Evolutionary conservation across 2,329 filamentous ascomycete genomes (phyloP).

Genomic region (Aspergillus sergii): DNA sequence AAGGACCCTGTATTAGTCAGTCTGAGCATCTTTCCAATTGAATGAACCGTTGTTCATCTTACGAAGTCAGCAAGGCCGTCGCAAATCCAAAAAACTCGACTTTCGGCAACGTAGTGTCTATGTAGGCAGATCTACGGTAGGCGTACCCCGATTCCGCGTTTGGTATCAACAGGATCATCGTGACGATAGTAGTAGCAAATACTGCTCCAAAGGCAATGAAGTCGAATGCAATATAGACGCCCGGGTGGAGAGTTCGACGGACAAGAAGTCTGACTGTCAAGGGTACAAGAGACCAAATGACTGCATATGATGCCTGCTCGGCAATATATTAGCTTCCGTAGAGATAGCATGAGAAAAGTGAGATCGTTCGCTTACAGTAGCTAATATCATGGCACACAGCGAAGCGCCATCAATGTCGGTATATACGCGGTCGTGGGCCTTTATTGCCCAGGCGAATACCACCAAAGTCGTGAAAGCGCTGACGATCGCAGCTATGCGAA

Average conservation of each 20-base stretch:
- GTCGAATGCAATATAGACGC: slow-evolving; percentile 5
- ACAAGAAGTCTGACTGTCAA: not conserved
- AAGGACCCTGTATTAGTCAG: not conserved
- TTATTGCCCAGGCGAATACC: not conserved
- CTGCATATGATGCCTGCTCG: not conserved
- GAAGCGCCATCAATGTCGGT: not conserved
- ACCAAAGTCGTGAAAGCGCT: not conserved
- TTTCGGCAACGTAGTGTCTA: not conserved
- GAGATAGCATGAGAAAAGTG: no score
- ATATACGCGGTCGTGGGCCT: not conserved
- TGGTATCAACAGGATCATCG: not conserved
- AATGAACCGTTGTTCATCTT: not conserved
- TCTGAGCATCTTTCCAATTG: not conserved
- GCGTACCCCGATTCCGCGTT: not conserved
- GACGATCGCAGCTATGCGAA: not conserved
- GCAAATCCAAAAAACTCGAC: not conserved
- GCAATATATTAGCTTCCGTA: no score
- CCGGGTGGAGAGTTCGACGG: not conserved
- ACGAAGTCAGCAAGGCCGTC: not conserved
- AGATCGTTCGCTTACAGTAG: not conserved
- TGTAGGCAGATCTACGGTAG: no score
- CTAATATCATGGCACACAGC: not conserved
- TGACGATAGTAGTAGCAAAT: not conserved
- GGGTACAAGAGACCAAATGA: not conserved
- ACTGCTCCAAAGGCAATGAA: slow-evolving; percentile 1